These are phyloP conservation scores for Eutrema japonicum DNA, from an alignment of 345 rosid species.

Conservation along the genomic window DNA sequence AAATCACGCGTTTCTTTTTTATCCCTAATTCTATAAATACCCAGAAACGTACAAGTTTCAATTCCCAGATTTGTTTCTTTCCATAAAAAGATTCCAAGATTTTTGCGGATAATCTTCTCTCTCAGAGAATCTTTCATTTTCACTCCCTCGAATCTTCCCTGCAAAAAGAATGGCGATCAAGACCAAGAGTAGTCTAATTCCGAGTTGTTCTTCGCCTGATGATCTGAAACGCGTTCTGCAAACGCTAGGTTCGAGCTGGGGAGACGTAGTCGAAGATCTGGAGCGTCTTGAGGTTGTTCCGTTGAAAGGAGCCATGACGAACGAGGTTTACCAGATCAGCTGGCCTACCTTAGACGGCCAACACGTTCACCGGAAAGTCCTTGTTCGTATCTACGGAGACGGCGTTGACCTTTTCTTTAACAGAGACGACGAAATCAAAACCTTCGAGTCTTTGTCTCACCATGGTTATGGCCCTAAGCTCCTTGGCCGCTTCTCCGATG, in stretches of 20 bases:
- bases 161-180: conserved; percentile 32
- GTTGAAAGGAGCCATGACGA: conserved; percentile 83
- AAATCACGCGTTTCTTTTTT: conserved; percentile 1
- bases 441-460: conserved; percentile 85
- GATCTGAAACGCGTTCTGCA: conserved; percentile 59
- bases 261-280: conserved; percentile 65
- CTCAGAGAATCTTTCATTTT: conserved; percentile 20
- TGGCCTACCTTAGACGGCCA: conserved; percentile 65
- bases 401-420: conserved; percentile 89
- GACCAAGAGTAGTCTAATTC: conserved; percentile 17
- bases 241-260: conserved; percentile 59
- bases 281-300: conserved; percentile 60
- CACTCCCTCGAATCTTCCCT: conserved; percentile 22
- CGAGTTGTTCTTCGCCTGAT: conserved; percentile 52
- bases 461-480: conserved; percentile 94
- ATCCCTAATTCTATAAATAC: not conserved
- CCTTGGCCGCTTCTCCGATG: conserved; percentile 79
- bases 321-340: conserved; percentile 74
- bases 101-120: conserved; percentile 15
- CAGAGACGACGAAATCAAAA: conserved; percentile 77
- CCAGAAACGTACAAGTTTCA: conserved; percentile 38
- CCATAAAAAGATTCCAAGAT: conserved; percentile 32
- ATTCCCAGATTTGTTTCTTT: conserved; percentile 25
- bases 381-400: conserved; percentile 83
- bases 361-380: conserved; percentile 52